A percentile compares a stretch with the other conserved stretches of the same genome.
These are phyloP conservation scores for Cyberlindnera galapagoensis DNA, from an alignment of 805 yeast species.

Conservation along the genomic window DNA sequence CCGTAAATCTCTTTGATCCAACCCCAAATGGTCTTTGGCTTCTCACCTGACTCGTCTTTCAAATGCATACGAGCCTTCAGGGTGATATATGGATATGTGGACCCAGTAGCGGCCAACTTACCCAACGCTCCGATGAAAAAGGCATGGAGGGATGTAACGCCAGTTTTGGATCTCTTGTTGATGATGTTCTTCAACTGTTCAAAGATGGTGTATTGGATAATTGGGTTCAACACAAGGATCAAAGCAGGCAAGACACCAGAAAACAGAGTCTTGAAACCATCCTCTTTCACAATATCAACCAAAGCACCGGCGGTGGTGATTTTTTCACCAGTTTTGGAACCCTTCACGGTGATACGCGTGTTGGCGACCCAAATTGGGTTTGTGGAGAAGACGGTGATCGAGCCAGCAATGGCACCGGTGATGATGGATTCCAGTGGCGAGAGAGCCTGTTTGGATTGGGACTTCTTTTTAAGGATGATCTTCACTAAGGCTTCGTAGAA, in stretches of 20 bases:
- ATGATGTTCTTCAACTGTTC: constrained; percentile 76
- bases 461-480: constrained; percentile 29
- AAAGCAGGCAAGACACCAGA: constrained; percentile 87
- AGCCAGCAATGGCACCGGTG: constrained; percentile 72
- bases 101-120: constrained; percentile 79
- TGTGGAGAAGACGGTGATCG: constrained; percentile 72
- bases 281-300: constrained; percentile 55
- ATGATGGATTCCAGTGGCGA: constrained; percentile 21
- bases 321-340: constrained; percentile 10
- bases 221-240: constrained; percentile 79
- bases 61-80: constrained; percentile 85
- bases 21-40: constrained; percentile 33
- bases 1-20: constrained; percentile 52
- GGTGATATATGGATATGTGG: constrained; percentile 89
- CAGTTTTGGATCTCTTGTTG: constrained; percentile 43
- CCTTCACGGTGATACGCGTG: constrained; percentile 74
- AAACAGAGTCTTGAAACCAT: constrained; percentile 68
- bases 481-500: constrained; percentile 71
- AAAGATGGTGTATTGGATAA: constrained; percentile 85
- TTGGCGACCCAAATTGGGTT: constrained; percentile 96
- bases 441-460: constrained; percentile 13
- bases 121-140: constrained; percentile 86
- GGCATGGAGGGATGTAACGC: constrained; percentile 64
- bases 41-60: constrained; percentile 31
- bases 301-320: constrained; percentile 50